Conservation (phyloP, 2,329 filamentous ascomycete species). For the Apiospora saccharicola region DNA sequence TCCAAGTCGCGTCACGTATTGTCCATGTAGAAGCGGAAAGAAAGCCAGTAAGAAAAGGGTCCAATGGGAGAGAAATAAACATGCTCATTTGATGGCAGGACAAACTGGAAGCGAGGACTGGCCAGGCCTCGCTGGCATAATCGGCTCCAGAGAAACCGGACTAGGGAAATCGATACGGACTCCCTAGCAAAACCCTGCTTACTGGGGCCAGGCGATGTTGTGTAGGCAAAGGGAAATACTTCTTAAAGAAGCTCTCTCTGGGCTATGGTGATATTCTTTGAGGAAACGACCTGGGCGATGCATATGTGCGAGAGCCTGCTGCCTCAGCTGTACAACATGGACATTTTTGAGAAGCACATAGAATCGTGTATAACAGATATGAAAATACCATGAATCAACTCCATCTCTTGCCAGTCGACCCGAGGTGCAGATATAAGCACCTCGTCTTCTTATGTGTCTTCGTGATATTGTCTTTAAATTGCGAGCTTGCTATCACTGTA, state of each 20-base stretch:
- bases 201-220: neutral
- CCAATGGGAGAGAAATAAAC: neutral
- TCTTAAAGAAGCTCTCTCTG: neutral
- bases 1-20: slow-evolving; percentile 60
- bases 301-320: neutral
- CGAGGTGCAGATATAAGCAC: neutral
- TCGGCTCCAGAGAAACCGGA: neutral
- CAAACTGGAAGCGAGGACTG: neutral
- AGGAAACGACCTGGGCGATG: neutral
- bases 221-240: neutral
- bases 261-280: neutral
- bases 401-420: neutral
- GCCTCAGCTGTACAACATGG: neutral
- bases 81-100: neutral
- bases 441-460: neutral
- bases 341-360: neutral
- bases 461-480: neutral
- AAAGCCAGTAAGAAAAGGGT: neutral
- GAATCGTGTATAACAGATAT: slow-evolving; percentile 4
- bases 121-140: neutral
- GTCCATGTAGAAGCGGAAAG: slow-evolving; percentile 37
- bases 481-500: neutral
- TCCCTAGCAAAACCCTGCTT: neutral
- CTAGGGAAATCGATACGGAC: neutral
- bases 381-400: neutral